A percentile compares a stretch with the other conserved stretches of the same genome.
Conservation (phyloP, 2,329 filamentous ascomycete species). For the Monilinia vaccinii-corymbosi region DNA sequence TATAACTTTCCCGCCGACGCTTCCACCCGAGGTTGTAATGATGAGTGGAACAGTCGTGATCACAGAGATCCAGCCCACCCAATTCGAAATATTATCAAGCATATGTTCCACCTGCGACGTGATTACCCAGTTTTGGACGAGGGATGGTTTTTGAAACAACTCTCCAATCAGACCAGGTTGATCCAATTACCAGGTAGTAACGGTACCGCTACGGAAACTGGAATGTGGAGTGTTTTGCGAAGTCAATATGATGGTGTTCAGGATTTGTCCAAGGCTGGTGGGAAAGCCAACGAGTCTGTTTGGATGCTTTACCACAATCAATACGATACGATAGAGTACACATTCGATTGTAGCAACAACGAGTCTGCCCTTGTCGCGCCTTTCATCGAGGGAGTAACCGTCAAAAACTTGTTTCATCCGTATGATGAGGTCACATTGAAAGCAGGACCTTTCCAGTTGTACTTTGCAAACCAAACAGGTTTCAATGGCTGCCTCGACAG, state of each 20-base stretch:
- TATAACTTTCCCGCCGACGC: slow-evolving; percentile 47
- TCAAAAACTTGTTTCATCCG: slow-evolving; percentile 55
- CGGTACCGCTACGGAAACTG: slow-evolving; percentile 43
- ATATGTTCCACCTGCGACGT: slow-evolving; percentile 51
- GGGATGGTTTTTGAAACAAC: slow-evolving; percentile 44
- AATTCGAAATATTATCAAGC: slow-evolving; percentile 50
- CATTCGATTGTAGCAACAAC: slow-evolving; percentile 43
- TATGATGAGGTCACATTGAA: slow-evolving; percentile 47
- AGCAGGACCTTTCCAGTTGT: slow-evolving; percentile 36
- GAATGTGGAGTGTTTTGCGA: slow-evolving; percentile 52
- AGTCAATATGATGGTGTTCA: slow-evolving; percentile 42
- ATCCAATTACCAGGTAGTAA: slow-evolving; percentile 43
- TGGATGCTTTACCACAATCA: slow-evolving; percentile 45
- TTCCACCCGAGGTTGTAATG: slow-evolving; percentile 45
- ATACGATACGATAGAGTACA: slow-evolving; percentile 41
- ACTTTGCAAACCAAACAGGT: slow-evolving; percentile 37
- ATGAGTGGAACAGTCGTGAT: slow-evolving; percentile 48
- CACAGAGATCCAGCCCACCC: slow-evolving; percentile 55
- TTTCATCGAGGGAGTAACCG: slow-evolving; percentile 43
- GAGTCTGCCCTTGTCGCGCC: slow-evolving; percentile 44
- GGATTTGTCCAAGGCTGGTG: slow-evolving; percentile 36
- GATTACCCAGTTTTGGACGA: slow-evolving; percentile 50
- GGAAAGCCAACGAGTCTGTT: slow-evolving; percentile 36
- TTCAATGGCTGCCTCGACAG: slow-evolving; percentile 49
- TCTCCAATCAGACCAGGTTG: slow-evolving; percentile 47